These are phyloP conservation scores for Volvox africanus DNA, from an alignment of 139 green algal genomes.

Conservation along the genomic window DNA sequence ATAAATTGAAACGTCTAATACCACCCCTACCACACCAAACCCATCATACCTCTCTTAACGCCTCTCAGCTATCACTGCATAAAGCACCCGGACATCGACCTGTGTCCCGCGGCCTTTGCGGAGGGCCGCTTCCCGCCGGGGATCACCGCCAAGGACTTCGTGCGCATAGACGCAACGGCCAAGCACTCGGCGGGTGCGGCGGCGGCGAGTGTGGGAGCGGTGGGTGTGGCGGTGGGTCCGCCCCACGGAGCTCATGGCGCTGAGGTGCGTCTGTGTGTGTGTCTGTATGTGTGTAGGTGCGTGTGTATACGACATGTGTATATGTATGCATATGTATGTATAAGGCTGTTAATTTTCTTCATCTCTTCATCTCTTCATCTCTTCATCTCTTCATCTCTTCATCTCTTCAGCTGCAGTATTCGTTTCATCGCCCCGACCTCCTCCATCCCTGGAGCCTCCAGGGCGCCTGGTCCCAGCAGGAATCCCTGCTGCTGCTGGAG, in stretches of 20 bases:
- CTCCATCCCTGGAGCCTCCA: background rate
- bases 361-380: no score
- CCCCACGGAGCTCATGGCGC: background rate
- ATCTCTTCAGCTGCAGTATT: no score
- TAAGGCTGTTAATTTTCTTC: no score
- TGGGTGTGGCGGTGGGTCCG: constrained; percentile 2
- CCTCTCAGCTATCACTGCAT: constrained; percentile 87
- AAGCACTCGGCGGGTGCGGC: background rate
- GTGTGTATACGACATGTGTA: no score
- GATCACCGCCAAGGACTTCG: constrained; percentile 86
- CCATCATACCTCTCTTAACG: background rate
- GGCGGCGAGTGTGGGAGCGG: constrained; percentile 30
- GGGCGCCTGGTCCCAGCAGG: constrained; percentile 61
- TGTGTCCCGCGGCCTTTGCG: constrained; percentile 80
- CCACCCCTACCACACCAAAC: no score
- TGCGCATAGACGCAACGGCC: constrained; percentile 70
- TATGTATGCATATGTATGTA: no score
- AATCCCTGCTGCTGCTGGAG: constrained; percentile 81
- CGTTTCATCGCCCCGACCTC: no score
- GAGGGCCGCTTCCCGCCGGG: constrained; percentile 85
- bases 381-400: no score
- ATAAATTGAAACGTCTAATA: no score
- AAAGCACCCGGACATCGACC: constrained; percentile 78
- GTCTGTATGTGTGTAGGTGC: no score
- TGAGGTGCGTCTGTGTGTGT: background rate